Evolutionary conservation across 116 monocot genomes (phyloP), one percentile per base, ranked within the genome.

Genomic region (Zostera marina): DNA sequence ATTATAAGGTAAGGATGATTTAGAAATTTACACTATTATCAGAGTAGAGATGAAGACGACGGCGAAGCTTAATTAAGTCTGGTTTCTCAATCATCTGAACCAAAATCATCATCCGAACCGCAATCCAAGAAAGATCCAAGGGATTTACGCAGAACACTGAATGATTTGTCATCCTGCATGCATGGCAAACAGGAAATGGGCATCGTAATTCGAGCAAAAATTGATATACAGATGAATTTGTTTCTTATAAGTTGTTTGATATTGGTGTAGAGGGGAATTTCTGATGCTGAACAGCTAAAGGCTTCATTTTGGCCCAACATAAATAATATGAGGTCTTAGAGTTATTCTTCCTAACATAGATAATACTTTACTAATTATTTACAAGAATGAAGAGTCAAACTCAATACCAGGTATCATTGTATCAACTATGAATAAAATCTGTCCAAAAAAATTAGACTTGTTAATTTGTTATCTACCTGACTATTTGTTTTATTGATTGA

Each of bases 31-130:
- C 9, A 49, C 49, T 20, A n/a, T 15, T 49, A 20, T 49, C 5
- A 56, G n/a, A n/a, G 56, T 0, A 56, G 32, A 56, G 39, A 25
- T 56, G 56, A 8, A 38, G 39, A 25, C 39, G 11, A 51, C 6
- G 19, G 54, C 4, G 8, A 59, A 41, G 41, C 43, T 11, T 7
- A 42, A 44, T 19, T 26, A 4, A 1, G 26, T 44, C 0, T 21
- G 8, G 15, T 32, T 11, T 59, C 42, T 78, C 66, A 79, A 38
- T 80, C 70, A 57, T 85, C 81, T 39, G 68, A 55, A 12, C 42
- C 68, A 42, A 76, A 80, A 49, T 89, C 84, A 64, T 92, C 86
- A 69, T 92, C 85, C 11, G 86, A 80, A 17, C 24, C 81, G 40
- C 66, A 59, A 8, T 77, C 81, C 25, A 92, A 63, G 66, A 92